Percentiles rank a stretch among this genome's conserved stretches.
Evolutionary conservation across 169 alveolate genomes (phyloP).

Genomic region (Plasmodium chabaudi): DNA sequence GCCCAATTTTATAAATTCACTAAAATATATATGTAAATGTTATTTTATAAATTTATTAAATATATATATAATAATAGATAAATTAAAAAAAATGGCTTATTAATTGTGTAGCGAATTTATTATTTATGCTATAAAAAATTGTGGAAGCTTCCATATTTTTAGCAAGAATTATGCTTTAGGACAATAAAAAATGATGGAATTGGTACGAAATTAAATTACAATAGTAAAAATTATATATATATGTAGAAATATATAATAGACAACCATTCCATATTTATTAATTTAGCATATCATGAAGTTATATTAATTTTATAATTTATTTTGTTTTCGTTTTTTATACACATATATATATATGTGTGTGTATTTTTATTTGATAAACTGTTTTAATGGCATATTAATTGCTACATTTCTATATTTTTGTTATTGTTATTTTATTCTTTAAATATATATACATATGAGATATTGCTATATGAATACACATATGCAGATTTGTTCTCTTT

Average conservation of each 20-base stretch:
- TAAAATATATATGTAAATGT: background rate
- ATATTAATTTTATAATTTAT: conserved; percentile 11
- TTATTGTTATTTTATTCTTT: no score
- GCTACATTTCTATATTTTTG: background rate
- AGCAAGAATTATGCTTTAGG: conserved; percentile 46
- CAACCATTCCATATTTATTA: conserved; percentile 10
- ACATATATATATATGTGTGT: no score
- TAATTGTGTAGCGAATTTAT: conserved; percentile 30
- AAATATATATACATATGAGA: no score
- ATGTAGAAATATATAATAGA: background rate
- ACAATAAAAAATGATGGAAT: conserved; percentile 21
- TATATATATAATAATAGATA: background rate
- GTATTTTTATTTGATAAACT: conserved; percentile 2
- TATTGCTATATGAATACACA: background rate
- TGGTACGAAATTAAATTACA: no score
- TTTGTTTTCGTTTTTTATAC: conserved; percentile 4
- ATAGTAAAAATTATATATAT: no score
- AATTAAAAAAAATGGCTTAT: conserved; percentile 19
- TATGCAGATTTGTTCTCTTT: background rate
- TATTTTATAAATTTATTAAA: conserved; percentile 23
- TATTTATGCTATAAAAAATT: conserved; percentile 40
- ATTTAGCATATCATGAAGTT: background rate
- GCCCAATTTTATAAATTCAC: conserved; percentile 17
- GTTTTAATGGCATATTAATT: conserved; percentile 2
- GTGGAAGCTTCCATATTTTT: conserved; percentile 62